Base-by-base conservation (phyloP, 352 stramenopile genomes). In the Pythium pyrilobum region DNA sequence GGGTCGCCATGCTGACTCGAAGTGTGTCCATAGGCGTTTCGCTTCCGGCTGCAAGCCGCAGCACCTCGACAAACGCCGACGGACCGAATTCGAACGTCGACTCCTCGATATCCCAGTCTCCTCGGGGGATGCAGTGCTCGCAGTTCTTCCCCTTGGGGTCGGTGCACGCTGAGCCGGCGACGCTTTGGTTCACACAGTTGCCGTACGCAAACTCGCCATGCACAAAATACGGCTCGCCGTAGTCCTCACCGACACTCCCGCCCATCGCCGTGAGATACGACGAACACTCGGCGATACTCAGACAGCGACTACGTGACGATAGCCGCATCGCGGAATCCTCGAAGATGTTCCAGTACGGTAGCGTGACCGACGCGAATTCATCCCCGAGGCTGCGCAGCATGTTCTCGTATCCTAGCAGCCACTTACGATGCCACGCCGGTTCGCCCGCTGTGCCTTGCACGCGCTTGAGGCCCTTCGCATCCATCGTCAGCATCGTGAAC, bases 31-130 rank as follows among this genome's bases (percentile, higher is more conserved):
- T 64, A 3, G 66, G 53, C 15, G 54, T 64, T 7, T 49, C 32
- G 33, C 62, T 85, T 20, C 55, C 61, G 11, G 61, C 54, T 0
- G 72, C 74, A 36, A 73, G 68, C 2, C 66, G 72, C 42, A 89
- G 60, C 39, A 85, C 70, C 39, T 89, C 78, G 2, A 73, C 62
- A 52, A 87, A 80, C 24, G 72, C 74, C 0, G 74, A 87, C 11
- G 79, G 64, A 0, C 76, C 76, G 18, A 89, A 79, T 39, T 89
- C 78, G 44, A 85, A 72, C 38, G 78, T 81, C 16, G 78, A 85
- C 31, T 71, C 52, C 18, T 75, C 64, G 37, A 89, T 74, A 45
- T 69, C 56, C 78, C 78, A 89, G 39, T 89, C 76, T 21, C 78
- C 78, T 32, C 78, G 74, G 0, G 76, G 74, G 16, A 89, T 62